Evolutionary conservation across 2,329 filamentous ascomycete species (phyloP).

Genomic region (Trichoderma polysporum): DNA sequence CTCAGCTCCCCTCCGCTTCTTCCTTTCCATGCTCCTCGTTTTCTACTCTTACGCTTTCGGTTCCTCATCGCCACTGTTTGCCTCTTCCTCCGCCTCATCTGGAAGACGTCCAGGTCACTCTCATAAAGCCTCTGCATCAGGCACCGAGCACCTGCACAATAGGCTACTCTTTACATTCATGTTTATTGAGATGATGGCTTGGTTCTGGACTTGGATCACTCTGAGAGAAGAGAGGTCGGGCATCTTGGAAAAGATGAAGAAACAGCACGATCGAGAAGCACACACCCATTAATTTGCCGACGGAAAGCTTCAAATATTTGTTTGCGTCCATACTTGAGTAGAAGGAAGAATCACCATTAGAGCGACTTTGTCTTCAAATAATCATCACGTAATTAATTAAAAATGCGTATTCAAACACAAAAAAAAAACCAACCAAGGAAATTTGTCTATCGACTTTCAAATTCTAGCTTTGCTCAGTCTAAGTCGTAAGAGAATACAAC

Average conservation of each 20-base stretch:
- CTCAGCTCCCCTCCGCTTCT: conserved; percentile 62
- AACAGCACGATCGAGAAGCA: conserved; percentile 21
- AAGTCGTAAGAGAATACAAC: conserved; percentile 11
- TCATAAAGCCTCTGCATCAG: conserved; percentile 43
- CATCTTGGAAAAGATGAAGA: conserved; percentile 42
- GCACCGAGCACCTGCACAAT: conserved; percentile 73
- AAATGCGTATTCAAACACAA: background rate
- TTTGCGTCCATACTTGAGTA: background rate
- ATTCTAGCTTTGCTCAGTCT: conserved; percentile 19
- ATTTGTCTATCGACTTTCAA: conserved; percentile 4
- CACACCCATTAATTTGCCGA: background rate
- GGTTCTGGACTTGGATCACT: conserved; percentile 82
- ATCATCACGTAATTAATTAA: background rate
- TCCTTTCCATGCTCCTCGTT: conserved; percentile 60
- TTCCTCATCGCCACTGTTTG: conserved; percentile 41
- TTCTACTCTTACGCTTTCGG: conserved; percentile 65
- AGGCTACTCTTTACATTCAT: conserved; percentile 80
- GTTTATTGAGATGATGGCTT: conserved; percentile 78
- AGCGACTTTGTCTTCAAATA: background rate
- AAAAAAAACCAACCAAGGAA: background rate
- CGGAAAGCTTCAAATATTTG: background rate
- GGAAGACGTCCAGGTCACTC: conserved; percentile 31
- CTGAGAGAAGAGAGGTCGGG: conserved; percentile 62
- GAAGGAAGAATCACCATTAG: background rate
- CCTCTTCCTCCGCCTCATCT: conserved; percentile 34